Evolutionary conservation across 495 filamentous ascomycete species (phyloP), one percentile per base, ranked within the genome.

Genomic region (Pyronema domesticum): DNA sequence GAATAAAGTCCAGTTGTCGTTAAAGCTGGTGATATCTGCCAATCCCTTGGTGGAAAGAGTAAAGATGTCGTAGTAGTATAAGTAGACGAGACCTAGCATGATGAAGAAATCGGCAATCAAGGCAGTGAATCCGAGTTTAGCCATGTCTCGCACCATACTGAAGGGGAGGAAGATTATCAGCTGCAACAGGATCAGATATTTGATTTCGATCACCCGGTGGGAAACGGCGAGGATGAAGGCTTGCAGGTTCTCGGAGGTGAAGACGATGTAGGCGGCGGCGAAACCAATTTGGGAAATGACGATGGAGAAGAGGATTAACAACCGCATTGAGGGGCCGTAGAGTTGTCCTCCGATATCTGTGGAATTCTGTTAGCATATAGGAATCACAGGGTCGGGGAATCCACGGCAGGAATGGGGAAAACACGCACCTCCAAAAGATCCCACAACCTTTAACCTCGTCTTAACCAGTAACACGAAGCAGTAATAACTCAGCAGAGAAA

Each of bases 221-320:
- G 46, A 46, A 49, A 19, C 3, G 3, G 80, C 80, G 15, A 78
- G 76, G 46, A 95, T 82, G 68, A 98, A 95, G 8, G 91, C 91
- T 64, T 94, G 89, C 50, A 98, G 68, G 56, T 95, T 98, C 66
- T 95, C 85, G 7, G 87, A 83, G 6, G 89, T 94, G 66, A 98
- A 98, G 53, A 98, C 91, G 57, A 94, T 95, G 68, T 96, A 96
- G n/a, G 91, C 91, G 6, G 86, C 81, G 4, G 95, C 85, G 65
- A 98, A 98, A 36, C 91, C 91, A 47, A 98, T 74, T 67, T 98
- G 91, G 64, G 85, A 93, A 59, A 95, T 73, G 34, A 95, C 87
- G 59, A 98, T 89, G 0, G 89, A 95, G 19, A 73, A 71, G 36
- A 95, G 79, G 62, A 98, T 96, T 50, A 94, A 73, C 43, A 75